Percentiles rank a stretch among this genome's conserved stretches.
phyloP scores from a whole-genome alignment of 139 green algal species.

The Eudorina sp. region DNA sequence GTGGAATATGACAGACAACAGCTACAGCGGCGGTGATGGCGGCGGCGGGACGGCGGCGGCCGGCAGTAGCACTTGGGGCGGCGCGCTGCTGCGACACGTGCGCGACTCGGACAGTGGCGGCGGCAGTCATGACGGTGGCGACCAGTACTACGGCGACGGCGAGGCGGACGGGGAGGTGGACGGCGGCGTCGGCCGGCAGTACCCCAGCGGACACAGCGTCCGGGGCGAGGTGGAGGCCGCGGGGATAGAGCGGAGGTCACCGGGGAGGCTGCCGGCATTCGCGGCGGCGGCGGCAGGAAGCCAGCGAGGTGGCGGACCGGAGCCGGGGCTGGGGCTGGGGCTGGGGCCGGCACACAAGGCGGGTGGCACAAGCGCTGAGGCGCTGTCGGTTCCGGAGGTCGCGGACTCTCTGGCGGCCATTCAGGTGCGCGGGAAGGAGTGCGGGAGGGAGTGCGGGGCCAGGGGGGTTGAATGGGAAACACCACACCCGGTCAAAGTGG shows the following conservation, averaged over 20 bases:
- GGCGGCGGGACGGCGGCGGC: background rate
- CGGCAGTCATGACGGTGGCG: background rate
- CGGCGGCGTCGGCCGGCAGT: background rate
- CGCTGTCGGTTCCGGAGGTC: no score
- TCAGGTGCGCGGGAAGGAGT: background rate
- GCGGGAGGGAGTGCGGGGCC: background rate
- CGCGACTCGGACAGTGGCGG: background rate
- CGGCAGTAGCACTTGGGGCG: background rate
- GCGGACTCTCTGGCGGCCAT: background rate
- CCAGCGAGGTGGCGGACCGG: background rate
- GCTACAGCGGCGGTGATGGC: background rate
- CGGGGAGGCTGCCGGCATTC: background rate
- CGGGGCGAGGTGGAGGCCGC: background rate
- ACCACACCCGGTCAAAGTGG: no score
- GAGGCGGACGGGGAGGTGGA: background rate
- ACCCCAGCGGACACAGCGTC: background rate
- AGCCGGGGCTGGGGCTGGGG: no score
- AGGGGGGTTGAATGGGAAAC: background rate
- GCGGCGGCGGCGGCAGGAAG: background rate
- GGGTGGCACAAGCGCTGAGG: no score
- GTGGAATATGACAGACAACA: slow-evolving; percentile 19
- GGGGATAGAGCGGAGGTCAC: background rate
- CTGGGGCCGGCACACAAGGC: no score
- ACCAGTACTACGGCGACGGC: background rate
- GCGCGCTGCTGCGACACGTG: background rate